These are phyloP conservation scores for Reutealis trisperma DNA, from an alignment of 345 rosid genomes.

Conservation along the genomic window DNA sequence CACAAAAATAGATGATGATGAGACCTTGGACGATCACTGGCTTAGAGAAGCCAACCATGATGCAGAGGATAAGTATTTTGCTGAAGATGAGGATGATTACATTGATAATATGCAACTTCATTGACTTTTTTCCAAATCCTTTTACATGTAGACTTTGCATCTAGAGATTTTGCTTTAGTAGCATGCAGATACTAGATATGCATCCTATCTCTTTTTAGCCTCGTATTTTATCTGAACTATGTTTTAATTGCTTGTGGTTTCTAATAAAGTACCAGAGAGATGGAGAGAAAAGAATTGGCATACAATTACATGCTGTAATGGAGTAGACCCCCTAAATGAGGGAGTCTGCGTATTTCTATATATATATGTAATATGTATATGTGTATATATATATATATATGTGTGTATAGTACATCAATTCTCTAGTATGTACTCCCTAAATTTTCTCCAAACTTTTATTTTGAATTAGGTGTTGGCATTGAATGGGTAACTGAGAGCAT, in stretches of 20 bases:
- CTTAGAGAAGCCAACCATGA: constrained; percentile 68
- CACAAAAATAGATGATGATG: constrained; percentile 80
- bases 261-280: no score
- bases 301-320: no score
- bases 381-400: no score
- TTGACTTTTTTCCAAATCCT: background rate
- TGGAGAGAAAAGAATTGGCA: no score
- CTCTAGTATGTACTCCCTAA: no score
- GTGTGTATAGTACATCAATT: no score
- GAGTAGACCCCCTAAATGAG: no score
- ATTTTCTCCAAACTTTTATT: no score
- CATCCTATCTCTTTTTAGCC: background rate
- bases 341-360: no score
- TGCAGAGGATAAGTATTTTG: constrained; percentile 93
- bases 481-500: background rate
- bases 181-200: background rate
- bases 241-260: no score
- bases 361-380: no score
- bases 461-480: no score
- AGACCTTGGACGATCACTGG: constrained; percentile 95
- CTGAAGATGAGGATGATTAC: constrained; percentile 40
- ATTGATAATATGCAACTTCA: constrained; percentile 7
- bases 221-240: background rate
- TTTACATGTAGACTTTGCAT: background rate
- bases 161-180: background rate